Evolutionary conservation across 257 asterid species (phyloP).

Genomic region (Nyctanthes arbortristis): DNA sequence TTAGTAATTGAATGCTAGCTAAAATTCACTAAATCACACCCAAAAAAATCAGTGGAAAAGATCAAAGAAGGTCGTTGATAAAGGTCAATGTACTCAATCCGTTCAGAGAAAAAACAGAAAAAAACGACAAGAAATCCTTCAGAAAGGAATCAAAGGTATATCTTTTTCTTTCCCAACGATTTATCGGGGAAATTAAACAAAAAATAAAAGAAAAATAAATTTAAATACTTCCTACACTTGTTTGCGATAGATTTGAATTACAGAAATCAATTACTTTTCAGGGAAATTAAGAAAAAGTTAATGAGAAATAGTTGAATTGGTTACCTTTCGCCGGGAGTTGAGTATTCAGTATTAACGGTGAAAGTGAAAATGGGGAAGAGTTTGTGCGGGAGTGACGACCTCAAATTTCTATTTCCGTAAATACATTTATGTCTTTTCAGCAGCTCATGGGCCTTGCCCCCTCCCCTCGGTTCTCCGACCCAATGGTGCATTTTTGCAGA

Average conservation of each 20-base stretch:
- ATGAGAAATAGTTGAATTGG: neutral
- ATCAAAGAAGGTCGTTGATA: neutral
- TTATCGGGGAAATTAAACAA: too few relatives aligned
- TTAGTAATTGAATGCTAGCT: neutral
- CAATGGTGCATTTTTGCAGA: too few relatives aligned
- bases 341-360: neutral
- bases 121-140: neutral
- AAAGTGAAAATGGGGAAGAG: neutral
- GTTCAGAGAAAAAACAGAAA: neutral
- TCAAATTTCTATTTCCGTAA: neutral
- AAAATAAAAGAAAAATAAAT: neutral
- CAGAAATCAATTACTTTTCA: too few relatives aligned
- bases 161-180: neutral
- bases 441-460: neutral
- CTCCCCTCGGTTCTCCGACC: too few relatives aligned
- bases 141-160: neutral
- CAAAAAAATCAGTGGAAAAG: neutral
- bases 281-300: too few relatives aligned
- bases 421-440: neutral
- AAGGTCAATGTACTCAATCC: neutral
- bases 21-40: neutral
- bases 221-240: neutral
- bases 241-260: neutral
- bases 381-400: neutral
- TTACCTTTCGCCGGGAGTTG: neutral